Percentiles rank a stretch among this genome's conserved stretches.
Conservation (phyloP, 805 yeast species). For the Metschnikowia gelsemii region DNA sequence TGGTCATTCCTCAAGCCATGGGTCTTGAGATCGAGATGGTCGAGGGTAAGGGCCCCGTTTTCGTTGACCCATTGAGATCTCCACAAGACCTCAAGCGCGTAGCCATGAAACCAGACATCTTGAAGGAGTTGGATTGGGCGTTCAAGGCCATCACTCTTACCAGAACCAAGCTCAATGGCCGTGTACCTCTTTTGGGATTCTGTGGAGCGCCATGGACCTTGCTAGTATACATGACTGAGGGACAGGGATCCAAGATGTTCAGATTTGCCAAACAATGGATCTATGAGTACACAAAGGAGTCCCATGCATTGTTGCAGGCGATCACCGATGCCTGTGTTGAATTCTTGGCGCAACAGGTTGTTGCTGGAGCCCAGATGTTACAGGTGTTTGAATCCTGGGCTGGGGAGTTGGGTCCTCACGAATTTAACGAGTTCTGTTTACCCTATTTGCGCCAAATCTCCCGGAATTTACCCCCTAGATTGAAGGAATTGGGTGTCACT, state of each 20-base stretch:
- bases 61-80: constrained; percentile 79
- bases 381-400: constrained; percentile 99
- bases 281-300: constrained; percentile 69
- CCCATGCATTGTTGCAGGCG: constrained; percentile 69
- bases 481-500: constrained; percentile 65
- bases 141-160: constrained; percentile 90
- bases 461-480: constrained; percentile 61
- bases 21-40: constrained; percentile 93
- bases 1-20: constrained; percentile 97
- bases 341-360: constrained; percentile 89
- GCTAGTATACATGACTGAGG: constrained; percentile 95
- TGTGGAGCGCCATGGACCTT: constrained; percentile 99
- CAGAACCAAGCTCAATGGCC: constrained; percentile 79
- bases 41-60: constrained; percentile 92
- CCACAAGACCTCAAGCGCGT: constrained; percentile 65
- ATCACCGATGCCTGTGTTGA: constrained; percentile 88
- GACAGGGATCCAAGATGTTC: constrained; percentile 91
- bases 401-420: constrained; percentile 89
- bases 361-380: constrained; percentile 97
- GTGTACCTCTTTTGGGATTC: constrained; percentile 93
- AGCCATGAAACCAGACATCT: constrained; percentile 64
- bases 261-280: constrained; percentile 92
- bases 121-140: constrained; percentile 87
- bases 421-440: constrained; percentile 82
- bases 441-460: constrained; percentile 84